phyloP scores from a whole-genome alignment of 106 monocot species.

The Cymbidium sinense region DNA sequence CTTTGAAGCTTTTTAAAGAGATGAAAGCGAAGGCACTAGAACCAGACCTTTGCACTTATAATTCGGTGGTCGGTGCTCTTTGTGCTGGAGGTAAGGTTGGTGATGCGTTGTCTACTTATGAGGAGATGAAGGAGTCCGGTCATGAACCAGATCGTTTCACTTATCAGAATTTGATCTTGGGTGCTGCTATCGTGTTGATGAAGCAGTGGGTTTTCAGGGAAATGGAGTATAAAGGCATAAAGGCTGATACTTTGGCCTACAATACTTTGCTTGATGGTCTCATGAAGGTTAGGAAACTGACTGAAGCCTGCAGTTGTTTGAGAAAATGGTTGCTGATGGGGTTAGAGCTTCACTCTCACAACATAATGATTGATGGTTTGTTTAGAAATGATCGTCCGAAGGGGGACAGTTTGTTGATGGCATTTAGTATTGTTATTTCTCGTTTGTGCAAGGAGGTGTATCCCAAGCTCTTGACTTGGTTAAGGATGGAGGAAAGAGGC shows the following conservation, averaged over 20 bases:
- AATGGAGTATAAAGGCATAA: constrained; percentile 42
- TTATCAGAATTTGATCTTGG: constrained; percentile 48
- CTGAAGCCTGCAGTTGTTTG: constrained; percentile 76
- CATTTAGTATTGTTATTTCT: constrained; percentile 56
- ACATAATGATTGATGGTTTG: constrained; percentile 84
- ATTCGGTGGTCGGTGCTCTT: constrained; percentile 49
- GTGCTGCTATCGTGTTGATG: constrained; percentile 58
- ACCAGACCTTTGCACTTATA: constrained; percentile 74
- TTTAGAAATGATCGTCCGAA: constrained; percentile 59
- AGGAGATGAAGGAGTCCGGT: constrained; percentile 68
- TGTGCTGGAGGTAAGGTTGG: constrained; percentile 36
- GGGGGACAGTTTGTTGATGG: constrained; percentile 69
- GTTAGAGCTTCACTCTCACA: constrained; percentile 59
- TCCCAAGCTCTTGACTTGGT: constrained; percentile 65
- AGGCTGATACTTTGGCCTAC: constrained; percentile 47
- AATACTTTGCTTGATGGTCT: constrained; percentile 76
- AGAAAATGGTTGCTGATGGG: constrained; percentile 77
- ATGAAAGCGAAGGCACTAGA: constrained; percentile 39
- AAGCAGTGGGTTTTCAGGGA: constrained; percentile 61
- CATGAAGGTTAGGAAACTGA: constrained; percentile 64
- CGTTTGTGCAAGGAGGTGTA: constrained; percentile 64
- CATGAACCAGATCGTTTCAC: constrained; percentile 60
- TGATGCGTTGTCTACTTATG: constrained; percentile 47
- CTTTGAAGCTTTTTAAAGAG: constrained; percentile 60
- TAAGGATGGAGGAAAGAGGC: constrained; percentile 84